These are phyloP conservation scores for Fusarium staphyleae DNA, from an alignment of 2,329 filamentous ascomycete genomes.

Conservation along the genomic window DNA sequence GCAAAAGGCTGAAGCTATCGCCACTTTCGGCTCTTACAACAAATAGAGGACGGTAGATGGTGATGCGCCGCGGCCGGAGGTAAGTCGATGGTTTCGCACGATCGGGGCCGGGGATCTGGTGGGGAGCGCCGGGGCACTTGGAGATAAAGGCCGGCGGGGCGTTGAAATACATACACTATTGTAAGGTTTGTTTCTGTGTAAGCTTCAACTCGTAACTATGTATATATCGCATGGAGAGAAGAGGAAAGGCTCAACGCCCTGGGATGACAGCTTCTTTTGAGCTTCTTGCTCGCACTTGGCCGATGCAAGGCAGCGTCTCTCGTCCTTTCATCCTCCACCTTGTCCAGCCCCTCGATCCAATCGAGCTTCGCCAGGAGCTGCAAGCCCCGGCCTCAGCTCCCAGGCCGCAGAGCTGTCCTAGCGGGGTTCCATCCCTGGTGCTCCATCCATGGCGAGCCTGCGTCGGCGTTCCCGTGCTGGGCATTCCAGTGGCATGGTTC, in stretches of 20 bases:
- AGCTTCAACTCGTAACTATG: too few species aligned
- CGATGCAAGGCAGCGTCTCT: constrained; percentile 20
- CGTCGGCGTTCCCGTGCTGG: constrained; percentile 33
- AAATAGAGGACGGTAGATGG: not conserved
- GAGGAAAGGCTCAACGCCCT: not conserved
- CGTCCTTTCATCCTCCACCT: not conserved
- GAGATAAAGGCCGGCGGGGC: not conserved
- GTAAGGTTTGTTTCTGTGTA: too few species aligned
- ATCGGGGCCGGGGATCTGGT: not conserved
- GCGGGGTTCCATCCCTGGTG: constrained; percentile 18
- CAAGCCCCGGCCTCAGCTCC: constrained; percentile 32
- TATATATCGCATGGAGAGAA: too few species aligned
- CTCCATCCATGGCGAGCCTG: constrained; percentile 1
- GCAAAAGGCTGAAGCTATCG: not conserved
- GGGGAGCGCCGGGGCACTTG: not conserved
- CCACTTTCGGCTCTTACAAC: too few species aligned
- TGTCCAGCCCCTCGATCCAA: constrained; percentile 10
- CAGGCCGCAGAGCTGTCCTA: constrained; percentile 35
- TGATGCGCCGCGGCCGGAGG: not conserved
- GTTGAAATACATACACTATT: too few species aligned
- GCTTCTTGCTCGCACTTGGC: constrained; percentile 22
- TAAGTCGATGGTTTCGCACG: not conserved
- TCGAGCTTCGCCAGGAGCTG: not conserved
- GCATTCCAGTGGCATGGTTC: constrained; percentile 6
- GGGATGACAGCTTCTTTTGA: constrained; percentile 7